A percentile compares a stretch with the other conserved stretches of the same genome.
These are phyloP conservation scores for Tilletia horrida DNA, from an alignment of 1,284 basidiomycete genomes.

Conservation along the genomic window DNA sequence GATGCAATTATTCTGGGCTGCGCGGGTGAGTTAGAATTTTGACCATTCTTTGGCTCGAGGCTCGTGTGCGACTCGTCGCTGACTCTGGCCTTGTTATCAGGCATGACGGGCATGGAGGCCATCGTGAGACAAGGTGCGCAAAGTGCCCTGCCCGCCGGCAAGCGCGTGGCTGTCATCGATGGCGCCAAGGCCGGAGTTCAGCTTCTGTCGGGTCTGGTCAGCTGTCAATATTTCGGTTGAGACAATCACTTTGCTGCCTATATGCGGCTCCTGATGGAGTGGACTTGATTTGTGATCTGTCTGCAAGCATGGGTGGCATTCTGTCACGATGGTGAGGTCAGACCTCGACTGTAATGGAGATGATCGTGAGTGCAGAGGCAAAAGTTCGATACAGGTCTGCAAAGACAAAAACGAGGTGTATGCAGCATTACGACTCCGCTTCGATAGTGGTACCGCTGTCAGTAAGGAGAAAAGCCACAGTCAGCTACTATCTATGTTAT, in stretches of 20 bases:
- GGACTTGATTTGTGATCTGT: too few species aligned
- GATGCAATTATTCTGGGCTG: slow-evolving; percentile 45
- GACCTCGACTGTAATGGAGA: too few species aligned
- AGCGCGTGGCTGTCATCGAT: slow-evolving; percentile 60
- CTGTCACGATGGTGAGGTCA: too few species aligned
- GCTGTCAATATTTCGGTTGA: slow-evolving; percentile 61
- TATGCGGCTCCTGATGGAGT: not conserved
- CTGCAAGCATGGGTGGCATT: too few species aligned
- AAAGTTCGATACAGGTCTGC: too few species aligned
- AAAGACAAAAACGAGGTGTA: too few species aligned
- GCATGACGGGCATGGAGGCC: slow-evolving; percentile 39
- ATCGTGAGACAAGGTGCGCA: slow-evolving; percentile 27
- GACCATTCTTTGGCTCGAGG: not conserved
- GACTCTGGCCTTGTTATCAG: not conserved
- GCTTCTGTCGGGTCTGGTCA: slow-evolving; percentile 66
- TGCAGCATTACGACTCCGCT: not conserved
- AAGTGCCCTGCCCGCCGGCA: slow-evolving; percentile 1
- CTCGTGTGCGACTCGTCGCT: not conserved
- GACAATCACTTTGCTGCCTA: not conserved
- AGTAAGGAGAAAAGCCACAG: not conserved
- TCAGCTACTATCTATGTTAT: not conserved
- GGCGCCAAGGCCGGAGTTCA: slow-evolving; percentile 66
- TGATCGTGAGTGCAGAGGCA: too few species aligned
- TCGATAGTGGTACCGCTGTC: slow-evolving; percentile 9
- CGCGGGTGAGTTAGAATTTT: slow-evolving; percentile 25